Evolutionary conservation across 2,329 filamentous ascomycete species (phyloP).

Genomic region (Beauveria caledonica): DNA sequence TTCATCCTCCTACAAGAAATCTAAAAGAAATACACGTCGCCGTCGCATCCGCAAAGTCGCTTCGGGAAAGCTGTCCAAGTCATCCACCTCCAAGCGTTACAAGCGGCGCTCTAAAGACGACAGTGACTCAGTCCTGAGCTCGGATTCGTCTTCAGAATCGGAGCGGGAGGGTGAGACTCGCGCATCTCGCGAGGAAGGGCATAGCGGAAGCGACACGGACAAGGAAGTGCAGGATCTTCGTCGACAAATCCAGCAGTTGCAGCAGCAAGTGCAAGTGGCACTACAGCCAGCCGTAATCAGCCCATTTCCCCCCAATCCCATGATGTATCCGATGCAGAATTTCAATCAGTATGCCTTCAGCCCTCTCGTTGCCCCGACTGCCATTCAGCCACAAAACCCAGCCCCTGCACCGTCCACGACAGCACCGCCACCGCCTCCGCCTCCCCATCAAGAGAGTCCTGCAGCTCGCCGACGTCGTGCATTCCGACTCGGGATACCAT

Average conservation of each 20-base stretch:
- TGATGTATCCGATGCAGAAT: neutral
- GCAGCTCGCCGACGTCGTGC: neutral
- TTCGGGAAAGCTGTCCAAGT: neutral
- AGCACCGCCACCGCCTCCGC: neutral
- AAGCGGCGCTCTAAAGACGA: neutral
- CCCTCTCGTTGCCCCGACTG: neutral
- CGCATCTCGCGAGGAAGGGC: constrained; percentile 13
- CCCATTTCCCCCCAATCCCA: neutral
- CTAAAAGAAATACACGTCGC: neutral
- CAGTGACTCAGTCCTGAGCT: constrained; percentile 19
- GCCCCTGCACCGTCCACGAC: neutral
- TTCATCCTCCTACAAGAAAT: neutral
- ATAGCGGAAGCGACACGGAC: constrained; percentile 11
- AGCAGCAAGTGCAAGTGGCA: constrained; percentile 19
- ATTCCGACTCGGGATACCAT: neutral
- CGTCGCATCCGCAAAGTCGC: neutral
- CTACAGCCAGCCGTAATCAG: constrained; percentile 14
- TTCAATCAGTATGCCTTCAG: neutral
- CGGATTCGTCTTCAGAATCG: constrained; percentile 19
- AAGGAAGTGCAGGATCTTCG: constrained; percentile 16
- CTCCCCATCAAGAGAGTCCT: neutral
- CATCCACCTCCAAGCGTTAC: neutral
- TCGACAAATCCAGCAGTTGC: constrained; percentile 23
- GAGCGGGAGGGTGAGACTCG: constrained; percentile 15
- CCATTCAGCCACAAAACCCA: neutral